Evolutionary conservation across 169 alveolate genomes (phyloP), one percentile per base, ranked within the genome.

Genomic region (Eimeria falciformis): DNA sequence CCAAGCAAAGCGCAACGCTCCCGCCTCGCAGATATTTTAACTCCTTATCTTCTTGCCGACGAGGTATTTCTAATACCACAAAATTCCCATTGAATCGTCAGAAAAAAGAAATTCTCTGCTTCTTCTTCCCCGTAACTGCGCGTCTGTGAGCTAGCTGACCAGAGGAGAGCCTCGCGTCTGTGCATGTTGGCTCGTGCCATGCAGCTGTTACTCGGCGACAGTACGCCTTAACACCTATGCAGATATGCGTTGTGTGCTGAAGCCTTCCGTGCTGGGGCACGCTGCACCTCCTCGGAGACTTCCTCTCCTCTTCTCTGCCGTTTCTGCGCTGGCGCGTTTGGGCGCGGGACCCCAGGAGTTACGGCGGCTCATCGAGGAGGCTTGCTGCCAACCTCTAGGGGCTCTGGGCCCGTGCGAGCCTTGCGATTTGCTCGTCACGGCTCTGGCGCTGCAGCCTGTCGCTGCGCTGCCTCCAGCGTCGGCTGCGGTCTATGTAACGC

Each of bases 231-330:
- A 71, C 4, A n/a, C 11, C 0, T 33, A 69, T 14, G 40, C 40
- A 0, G n/a, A 14, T 40, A 50, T 12, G 50, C 62, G 2, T 25
- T 47, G 33, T 78, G 87, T 40, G 43, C 21, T 9, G 45, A 62
- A 78, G 87, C 68, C 87, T 47, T 78, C 87, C 27, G 69, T 47
- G 29, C 87, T 78, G 12, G 87, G 87, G 47, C 87, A 78, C 27
- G 87, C 69, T 23, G 47, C 87, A 45, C 14, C 87, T 18, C 46
- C 87, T 47, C 68, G 87, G 12, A 55, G 68, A 45, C 87, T 78
- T 33, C 87, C 87, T 25, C 46, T 78, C 29, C 25, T 78, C 12
- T 78, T 78, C 27, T 62, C 69, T 25, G 69, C 87, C 11, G 69
- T 50, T 25, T 78, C 87, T 58, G 85, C 68, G 46, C 27, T 78